Conservation (phyloP, 768 basidiomycete genomes). For the Leucocoprinus sp. region DNA sequence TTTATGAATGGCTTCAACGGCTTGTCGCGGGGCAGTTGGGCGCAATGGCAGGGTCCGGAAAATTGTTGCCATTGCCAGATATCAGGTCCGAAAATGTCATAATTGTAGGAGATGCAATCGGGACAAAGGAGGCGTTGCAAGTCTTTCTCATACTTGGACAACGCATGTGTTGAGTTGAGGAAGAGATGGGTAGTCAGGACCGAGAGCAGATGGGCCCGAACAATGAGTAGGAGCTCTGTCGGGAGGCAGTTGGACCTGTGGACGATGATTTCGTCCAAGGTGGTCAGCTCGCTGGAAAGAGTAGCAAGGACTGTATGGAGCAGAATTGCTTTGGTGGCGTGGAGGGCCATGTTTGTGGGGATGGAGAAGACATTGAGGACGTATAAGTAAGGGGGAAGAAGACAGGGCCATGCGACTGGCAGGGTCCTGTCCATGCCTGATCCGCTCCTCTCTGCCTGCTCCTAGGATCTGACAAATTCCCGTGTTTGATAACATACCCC, state of each 20-base stretch:
- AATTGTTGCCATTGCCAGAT: constrained; percentile 49
- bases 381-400: constrained; percentile 1
- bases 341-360: constrained; percentile 12
- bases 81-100: constrained; percentile 45
- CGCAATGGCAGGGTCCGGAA: constrained; percentile 41
- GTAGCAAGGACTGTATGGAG: constrained; percentile 46
- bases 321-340: constrained; percentile 23
- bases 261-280: constrained; percentile 35
- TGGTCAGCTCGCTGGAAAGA: constrained; percentile 36
- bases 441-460: constrained; percentile 2
- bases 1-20: constrained; percentile 8
- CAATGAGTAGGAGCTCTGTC: constrained; percentile 42
- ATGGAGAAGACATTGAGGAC: constrained; percentile 14
- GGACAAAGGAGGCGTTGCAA: constrained; percentile 36
- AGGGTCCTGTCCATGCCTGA: not conserved
- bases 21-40: constrained; percentile 13
- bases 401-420: not conserved
- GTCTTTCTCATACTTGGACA: constrained; percentile 32
- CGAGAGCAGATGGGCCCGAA: constrained; percentile 40
- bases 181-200: constrained; percentile 34
- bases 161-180: constrained; percentile 31
- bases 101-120: constrained; percentile 42
- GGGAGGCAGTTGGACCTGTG: constrained; percentile 26
- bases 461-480: constrained; percentile 7
- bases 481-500: not conserved